phyloP scores from a whole-genome alignment of 768 basidiomycete species.

The Pisolithus orientalis region DNA sequence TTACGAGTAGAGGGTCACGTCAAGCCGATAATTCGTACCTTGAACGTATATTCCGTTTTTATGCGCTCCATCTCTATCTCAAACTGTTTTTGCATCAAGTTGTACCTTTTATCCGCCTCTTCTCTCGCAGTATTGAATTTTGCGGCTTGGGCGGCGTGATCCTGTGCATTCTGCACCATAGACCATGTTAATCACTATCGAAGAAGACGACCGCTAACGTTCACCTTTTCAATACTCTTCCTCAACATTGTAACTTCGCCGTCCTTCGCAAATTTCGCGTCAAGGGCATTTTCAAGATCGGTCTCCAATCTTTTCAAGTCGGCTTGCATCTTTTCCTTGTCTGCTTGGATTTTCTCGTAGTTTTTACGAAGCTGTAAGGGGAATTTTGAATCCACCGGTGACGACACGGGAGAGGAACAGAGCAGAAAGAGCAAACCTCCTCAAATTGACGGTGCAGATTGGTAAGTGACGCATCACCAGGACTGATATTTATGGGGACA shows the following conservation, averaged over 20 bases:
- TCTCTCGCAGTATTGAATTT: conserved; percentile 56
- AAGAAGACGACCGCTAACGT: not conserved
- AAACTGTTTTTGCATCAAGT: conserved; percentile 52
- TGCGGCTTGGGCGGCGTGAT: conserved; percentile 50
- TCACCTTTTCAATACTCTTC: conserved; percentile 63
- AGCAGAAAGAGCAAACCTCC: conserved; percentile 34
- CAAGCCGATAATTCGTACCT: conserved; percentile 35
- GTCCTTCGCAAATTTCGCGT: conserved; percentile 51
- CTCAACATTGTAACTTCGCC: conserved; percentile 68
- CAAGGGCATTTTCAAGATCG: conserved; percentile 41
- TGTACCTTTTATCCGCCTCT: conserved; percentile 50
- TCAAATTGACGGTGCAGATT: conserved; percentile 34
- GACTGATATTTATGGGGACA: not conserved
- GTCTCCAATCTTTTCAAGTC: conserved; percentile 37
- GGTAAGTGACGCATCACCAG: conserved; percentile 6
- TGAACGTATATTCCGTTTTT: conserved; percentile 64
- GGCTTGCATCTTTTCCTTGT: conserved; percentile 31
- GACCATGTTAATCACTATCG: not conserved
- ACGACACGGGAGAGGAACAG: not conserved
- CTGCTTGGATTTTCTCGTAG: conserved; percentile 39
- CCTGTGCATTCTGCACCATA: conserved; percentile 43
- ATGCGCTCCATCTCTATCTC: conserved; percentile 65
- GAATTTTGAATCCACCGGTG: conserved; percentile 5
- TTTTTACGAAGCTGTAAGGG: conserved; percentile 42
- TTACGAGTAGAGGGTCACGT: conserved; percentile 8